Evolutionary conservation across 1,284 basidiomycete genomes (phyloP).

Genomic region (Ustilago trichophora): DNA sequence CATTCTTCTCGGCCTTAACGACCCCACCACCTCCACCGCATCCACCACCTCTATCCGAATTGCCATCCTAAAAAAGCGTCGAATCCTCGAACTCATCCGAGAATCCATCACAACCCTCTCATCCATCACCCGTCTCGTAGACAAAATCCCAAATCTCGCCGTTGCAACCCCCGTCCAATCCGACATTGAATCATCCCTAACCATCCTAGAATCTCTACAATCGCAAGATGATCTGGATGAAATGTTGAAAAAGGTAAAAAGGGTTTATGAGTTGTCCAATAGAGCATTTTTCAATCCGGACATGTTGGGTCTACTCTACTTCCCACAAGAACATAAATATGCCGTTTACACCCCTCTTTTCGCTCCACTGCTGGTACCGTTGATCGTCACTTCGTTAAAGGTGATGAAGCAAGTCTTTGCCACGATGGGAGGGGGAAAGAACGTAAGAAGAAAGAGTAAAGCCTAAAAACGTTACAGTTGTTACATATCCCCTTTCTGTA

Average conservation of each 20-base stretch:
- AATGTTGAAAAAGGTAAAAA: slow-evolving; percentile 73
- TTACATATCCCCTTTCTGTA: no score
- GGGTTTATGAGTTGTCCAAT: slow-evolving; percentile 78
- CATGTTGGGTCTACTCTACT: slow-evolving; percentile 95
- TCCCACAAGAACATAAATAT: slow-evolving; percentile 70
- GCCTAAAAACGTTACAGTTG: no score
- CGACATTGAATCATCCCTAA: slow-evolving; percentile 20
- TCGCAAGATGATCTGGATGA: no score
- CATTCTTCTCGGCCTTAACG: no score
- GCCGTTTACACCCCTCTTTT: slow-evolving; percentile 66
- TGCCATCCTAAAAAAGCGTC: slow-evolving; percentile 30
- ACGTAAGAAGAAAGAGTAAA: neutral
- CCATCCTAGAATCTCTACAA: slow-evolving; percentile 57
- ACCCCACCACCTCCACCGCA: no score
- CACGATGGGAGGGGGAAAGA: neutral
- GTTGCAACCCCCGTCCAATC: slow-evolving; percentile 48
- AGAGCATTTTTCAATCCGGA: slow-evolving; percentile 95
- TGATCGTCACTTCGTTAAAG: slow-evolving; percentile 76
- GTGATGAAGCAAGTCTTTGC: slow-evolving; percentile 6
- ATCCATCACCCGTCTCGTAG: slow-evolving; percentile 52
- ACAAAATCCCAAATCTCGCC: slow-evolving; percentile 58
- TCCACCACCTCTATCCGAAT: no score
- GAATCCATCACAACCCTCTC: slow-evolving; percentile 48
- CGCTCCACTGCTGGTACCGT: slow-evolving; percentile 73
- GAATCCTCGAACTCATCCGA: slow-evolving; percentile 48